Evolutionary conservation across 371 early-diverging fungal species (phyloP).

Genomic region (Apophysomyces sp.): DNA sequence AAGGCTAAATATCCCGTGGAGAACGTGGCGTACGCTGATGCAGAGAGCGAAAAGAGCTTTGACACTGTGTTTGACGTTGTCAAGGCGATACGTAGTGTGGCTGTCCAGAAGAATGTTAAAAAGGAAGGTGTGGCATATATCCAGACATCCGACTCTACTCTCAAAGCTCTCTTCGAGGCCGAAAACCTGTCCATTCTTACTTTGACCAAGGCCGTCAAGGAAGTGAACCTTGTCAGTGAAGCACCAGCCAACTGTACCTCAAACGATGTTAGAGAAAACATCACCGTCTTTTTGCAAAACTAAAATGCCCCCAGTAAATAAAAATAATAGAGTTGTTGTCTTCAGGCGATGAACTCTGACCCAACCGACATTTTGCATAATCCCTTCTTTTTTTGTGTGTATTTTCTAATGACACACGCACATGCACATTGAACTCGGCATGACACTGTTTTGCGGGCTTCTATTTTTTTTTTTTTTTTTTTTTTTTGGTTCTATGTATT

Average conservation of each 20-base stretch:
- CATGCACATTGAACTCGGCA: conserved; percentile 6
- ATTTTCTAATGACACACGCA: neutral
- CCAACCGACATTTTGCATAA: too few species aligned
- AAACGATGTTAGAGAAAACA: conserved; percentile 20
- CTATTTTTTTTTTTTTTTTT: conserved; percentile 1
- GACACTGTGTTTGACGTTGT: conserved; percentile 77
- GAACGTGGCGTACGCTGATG: conserved; percentile 46
- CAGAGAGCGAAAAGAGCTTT: conserved; percentile 73
- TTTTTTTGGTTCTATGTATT: conserved; percentile 9
- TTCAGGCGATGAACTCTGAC: too few species aligned
- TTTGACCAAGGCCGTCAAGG: conserved; percentile 75
- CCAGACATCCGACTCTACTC: conserved; percentile 23
- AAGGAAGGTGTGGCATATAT: conserved; percentile 35
- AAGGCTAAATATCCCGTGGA: conserved; percentile 68
- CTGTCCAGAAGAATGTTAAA: conserved; percentile 32
- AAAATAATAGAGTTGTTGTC: neutral
- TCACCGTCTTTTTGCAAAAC: conserved; percentile 33
- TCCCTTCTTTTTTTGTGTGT: neutral
- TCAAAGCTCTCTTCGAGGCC: conserved; percentile 31
- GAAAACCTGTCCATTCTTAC: conserved; percentile 60
- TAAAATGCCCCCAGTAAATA: conserved; percentile 7
- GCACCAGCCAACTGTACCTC: conserved; percentile 78
- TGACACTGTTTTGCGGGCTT: too few species aligned
- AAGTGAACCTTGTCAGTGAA: conserved; percentile 47
- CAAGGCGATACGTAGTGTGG: conserved; percentile 75